Conservation (phyloP, 1,284 basidiomycete species). For the Ustilago nuda region DNA sequence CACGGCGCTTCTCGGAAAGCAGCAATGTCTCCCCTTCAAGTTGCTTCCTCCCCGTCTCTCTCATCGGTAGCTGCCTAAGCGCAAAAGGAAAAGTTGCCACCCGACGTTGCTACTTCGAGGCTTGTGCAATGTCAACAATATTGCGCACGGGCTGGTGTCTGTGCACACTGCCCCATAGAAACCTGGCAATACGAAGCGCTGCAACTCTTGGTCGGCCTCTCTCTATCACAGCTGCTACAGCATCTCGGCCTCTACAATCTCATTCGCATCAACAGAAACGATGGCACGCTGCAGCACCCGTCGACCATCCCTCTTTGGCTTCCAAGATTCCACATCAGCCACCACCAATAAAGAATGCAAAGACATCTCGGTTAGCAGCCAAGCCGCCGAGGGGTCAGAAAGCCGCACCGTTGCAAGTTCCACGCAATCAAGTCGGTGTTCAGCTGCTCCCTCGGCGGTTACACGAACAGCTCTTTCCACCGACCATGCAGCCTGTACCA, state of each 20-base stretch:
- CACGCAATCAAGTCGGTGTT: conserved; percentile 85
- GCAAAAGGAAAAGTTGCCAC: neutral
- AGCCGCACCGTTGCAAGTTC: conserved; percentile 11
- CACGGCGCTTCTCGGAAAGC: neutral
- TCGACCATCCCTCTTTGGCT: conserved; percentile 19
- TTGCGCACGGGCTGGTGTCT: conserved; percentile 7
- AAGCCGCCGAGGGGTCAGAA: neutral
- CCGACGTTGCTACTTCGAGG: neutral
- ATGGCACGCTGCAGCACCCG: conserved; percentile 37
- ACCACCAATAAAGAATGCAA: conserved; percentile 9
- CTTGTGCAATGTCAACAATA: neutral
- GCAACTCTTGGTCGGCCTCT: neutral
- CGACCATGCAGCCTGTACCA: conserved; percentile 75
- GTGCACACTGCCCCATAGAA: neutral
- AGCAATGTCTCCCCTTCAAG: neutral
- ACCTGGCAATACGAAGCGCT: neutral
- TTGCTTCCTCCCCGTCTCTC: neutral
- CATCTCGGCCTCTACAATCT: neutral
- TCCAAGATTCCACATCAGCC: conserved; percentile 9
- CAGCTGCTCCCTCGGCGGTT: conserved; percentile 85
- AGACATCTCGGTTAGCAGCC: neutral
- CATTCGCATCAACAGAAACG: conserved; percentile 22
- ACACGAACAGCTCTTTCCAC: conserved; percentile 85
- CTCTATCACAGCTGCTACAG: neutral
- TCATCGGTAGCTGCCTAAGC: neutral